These are phyloP conservation scores for Colletotrichum sp. DNA, from an alignment of 2,329 filamentous ascomycete species.

Conservation along the genomic window DNA sequence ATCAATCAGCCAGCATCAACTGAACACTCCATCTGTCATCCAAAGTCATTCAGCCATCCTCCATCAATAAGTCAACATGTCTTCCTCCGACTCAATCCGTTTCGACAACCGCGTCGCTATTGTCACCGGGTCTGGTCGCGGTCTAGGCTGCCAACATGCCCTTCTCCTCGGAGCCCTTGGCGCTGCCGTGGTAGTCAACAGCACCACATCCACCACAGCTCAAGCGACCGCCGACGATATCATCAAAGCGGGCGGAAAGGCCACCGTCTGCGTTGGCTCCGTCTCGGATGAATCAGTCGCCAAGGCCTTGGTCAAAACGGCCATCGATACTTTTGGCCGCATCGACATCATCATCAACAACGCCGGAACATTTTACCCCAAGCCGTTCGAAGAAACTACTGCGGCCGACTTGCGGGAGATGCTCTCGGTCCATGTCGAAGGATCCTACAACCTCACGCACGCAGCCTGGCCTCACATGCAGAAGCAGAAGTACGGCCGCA, in stretches of 20 bases:
- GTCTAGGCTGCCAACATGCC: conserved; percentile 27
- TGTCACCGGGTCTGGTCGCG: conserved; percentile 26
- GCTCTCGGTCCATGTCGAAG: not conserved
- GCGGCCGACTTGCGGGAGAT: not conserved
- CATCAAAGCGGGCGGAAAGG: not conserved
- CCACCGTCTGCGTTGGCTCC: not conserved
- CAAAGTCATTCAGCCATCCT: rapidly evolving
- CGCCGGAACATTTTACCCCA: not conserved
- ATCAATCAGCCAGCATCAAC: not conserved
- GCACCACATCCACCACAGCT: not conserved
- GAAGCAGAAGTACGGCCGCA: not conserved
- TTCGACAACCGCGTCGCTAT: conserved; percentile 21
- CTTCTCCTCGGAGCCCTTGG: conserved; percentile 22
- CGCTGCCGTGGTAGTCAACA: conserved; percentile 24
- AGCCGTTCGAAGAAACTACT: not conserved
- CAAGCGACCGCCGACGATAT: not conserved
- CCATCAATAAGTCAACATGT: not conserved
- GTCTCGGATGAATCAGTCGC: not conserved
- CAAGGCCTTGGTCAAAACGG: not conserved
- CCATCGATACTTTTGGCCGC: not conserved
- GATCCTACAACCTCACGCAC: not conserved
- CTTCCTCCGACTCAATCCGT: not conserved
- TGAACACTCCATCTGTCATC: not conserved
- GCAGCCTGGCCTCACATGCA: not conserved
- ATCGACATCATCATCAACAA: conserved; percentile 2